Percentiles rank a stretch among this genome's conserved stretches.
These are phyloP conservation scores for Ogataea chonburiensis DNA, from an alignment of 805 yeast genomes.

Conservation along the genomic window DNA sequence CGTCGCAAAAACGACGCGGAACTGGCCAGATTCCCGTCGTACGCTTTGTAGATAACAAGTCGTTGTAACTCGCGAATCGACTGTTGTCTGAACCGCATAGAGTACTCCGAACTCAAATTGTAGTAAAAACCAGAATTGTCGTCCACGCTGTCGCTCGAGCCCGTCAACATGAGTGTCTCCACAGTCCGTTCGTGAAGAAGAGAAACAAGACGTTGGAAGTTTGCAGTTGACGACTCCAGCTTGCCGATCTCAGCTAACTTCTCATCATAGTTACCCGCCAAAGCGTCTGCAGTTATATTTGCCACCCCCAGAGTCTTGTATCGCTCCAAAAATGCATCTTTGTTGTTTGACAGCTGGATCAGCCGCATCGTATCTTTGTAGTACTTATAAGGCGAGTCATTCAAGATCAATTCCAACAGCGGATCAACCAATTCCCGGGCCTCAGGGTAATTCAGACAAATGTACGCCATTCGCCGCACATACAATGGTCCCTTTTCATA, in stretches of 20 bases:
- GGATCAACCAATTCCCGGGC: conserved; percentile 5
- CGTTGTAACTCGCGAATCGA: conserved; percentile 20
- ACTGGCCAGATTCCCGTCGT: conserved; percentile 19
- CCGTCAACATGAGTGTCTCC: conserved; percentile 21
- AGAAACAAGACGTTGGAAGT: conserved; percentile 14
- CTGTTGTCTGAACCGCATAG: conserved; percentile 12
- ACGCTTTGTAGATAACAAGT: conserved; percentile 21
- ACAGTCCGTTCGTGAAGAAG: conserved; percentile 12
- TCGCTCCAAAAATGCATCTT: conserved; percentile 8
- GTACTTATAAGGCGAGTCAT: conserved; percentile 15
- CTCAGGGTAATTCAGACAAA: conserved; percentile 16
- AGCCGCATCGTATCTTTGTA: conserved; percentile 19
- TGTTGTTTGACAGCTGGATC: conserved; percentile 6
- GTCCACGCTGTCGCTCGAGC: conserved; percentile 21
- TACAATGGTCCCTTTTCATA: conserved; percentile 22
- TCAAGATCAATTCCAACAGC: conserved; percentile 17
- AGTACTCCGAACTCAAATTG: conserved; percentile 22
- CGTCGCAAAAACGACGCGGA: conserved; percentile 18
- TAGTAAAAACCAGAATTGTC: conserved; percentile 22
- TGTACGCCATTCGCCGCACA: conserved; percentile 21
- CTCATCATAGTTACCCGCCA: conserved; percentile 8
- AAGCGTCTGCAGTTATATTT: conserved; percentile 3
- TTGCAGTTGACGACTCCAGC: conserved; percentile 6
- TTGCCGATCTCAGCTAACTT: conserved; percentile 9
- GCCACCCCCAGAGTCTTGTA: conserved; percentile 8